A percentile compares a stretch with the other conserved stretches of the same genome.
Conservation (phyloP, 1,284 basidiomycete species). For the Heterobasidion occidentale region DNA sequence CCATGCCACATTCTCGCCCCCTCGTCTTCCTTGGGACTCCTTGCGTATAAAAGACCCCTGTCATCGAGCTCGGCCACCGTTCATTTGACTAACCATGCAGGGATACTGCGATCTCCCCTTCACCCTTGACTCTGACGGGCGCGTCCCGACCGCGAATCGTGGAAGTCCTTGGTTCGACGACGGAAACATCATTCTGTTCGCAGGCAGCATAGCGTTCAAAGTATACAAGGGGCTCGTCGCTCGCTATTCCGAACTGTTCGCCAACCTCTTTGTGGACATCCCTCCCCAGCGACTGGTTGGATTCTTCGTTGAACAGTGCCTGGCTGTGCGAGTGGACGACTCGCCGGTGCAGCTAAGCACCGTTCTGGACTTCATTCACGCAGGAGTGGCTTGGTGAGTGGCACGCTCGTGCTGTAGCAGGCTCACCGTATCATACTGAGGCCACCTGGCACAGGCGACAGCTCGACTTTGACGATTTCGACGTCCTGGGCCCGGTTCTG, state of each 20-base stretch:
- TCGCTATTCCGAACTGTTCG: neutral
- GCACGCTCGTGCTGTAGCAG: neutral
- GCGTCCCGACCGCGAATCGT: neutral
- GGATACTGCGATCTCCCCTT: too few species aligned
- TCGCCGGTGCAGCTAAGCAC: neutral
- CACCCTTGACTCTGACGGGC: too few species aligned
- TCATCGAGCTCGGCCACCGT: too few species aligned
- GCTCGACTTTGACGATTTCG: too few species aligned
- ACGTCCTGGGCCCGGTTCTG: too few species aligned
- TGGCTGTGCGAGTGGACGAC: neutral
- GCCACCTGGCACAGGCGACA: too few species aligned
- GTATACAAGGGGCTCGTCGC: neutral
- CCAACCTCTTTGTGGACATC: neutral
- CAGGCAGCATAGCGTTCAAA: neutral
- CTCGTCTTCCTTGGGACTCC: too few species aligned
- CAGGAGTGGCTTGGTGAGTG: neutral
- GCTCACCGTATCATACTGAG: too few species aligned
- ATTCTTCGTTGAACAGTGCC: neutral
- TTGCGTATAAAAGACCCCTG: too few species aligned
- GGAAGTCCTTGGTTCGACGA: slow-evolving; percentile 2
- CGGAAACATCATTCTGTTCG: neutral
- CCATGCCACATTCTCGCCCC: too few species aligned
- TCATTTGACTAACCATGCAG: too few species aligned
- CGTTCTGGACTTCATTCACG: neutral
- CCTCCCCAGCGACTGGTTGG: neutral